Evolutionary conservation across 1,139 yeast genomes (phyloP).

Genomic region (Kluyveromyces marxianus): DNA sequence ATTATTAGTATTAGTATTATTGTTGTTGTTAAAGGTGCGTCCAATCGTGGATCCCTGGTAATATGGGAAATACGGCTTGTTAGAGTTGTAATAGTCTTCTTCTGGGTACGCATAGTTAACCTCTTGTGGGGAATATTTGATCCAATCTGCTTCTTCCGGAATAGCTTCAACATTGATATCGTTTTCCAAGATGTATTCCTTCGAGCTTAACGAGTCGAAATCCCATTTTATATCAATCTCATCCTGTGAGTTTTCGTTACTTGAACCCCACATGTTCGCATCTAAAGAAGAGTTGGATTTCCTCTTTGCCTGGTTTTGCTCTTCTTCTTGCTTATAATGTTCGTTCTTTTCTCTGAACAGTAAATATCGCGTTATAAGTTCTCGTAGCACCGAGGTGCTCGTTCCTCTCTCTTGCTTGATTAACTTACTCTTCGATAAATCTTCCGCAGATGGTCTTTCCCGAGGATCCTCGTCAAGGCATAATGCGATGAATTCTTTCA

Average conservation of each 20-base stretch:
- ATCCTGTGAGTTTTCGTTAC: constrained; percentile 30
- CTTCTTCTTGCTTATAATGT: constrained; percentile 39
- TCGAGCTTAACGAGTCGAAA: constrained; percentile 67
- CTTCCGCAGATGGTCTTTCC: constrained; percentile 85
- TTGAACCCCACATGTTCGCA: constrained; percentile 1
- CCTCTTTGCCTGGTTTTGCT: constrained; percentile 29
- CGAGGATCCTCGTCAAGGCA: constrained; percentile 92
- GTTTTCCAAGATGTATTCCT: constrained; percentile 64
- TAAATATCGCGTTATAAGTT: constrained; percentile 71
- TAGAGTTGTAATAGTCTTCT: constrained; percentile 25
- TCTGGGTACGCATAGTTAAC: constrained; percentile 35
- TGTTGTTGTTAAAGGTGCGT: constrained; percentile 28
- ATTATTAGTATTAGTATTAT: too few relatives aligned
- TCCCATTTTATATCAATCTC: constrained; percentile 78
- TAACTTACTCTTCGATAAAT: constrained; percentile 64
- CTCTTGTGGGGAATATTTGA: constrained; percentile 29
- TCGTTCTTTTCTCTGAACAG: constrained; percentile 62
- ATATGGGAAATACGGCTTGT: constrained; percentile 24
- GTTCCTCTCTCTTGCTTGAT: constrained; percentile 53
- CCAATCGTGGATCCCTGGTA: constrained; percentile 30
- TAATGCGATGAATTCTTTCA: constrained; percentile 84
- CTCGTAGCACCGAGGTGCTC: constrained; percentile 59
- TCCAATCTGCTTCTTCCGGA: constrained; percentile 31
- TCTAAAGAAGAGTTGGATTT: constrained; percentile 16
- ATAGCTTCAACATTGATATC: constrained; percentile 48